Evolutionary conservation across 345 rosid genomes (phyloP), one percentile per base, ranked within the genome.

Genomic region (Brassica cretica): DNA sequence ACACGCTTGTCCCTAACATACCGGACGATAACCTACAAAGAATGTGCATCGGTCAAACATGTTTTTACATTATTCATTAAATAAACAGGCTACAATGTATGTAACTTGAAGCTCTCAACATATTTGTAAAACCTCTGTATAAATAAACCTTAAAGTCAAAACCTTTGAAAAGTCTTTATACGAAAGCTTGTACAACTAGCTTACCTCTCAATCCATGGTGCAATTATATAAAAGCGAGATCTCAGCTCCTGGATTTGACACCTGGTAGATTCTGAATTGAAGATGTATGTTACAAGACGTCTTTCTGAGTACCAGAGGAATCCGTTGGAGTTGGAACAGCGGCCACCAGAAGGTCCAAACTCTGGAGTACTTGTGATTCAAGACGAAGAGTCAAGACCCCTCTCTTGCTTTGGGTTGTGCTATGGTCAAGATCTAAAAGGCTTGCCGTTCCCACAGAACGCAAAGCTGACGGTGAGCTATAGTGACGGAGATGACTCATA

Each of bases 351-450:
- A 33, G 87, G 86, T 71, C 89, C 88, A 2, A 82, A 85, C 63
- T 86, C 88, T 1, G 95, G 90, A 2, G 56, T 85, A 51, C 41
- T 90, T 15, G 80, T 86, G 0, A 84, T 90, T 67, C 83, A 72
- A 72, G 92, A 88, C 6, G 86, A 90, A 76, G 92, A 87, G 73
- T 81, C 88, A 4, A 73, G 70, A 18, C 75, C 84, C 1, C 83
- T 85, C 24, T 80, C 81, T 67, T 88, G 84, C 71, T 88, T 81
- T 15, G 93, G 91, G 3, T 21, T 33, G 14, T 86, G 83, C n/a
- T 71, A 76, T 5, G 71, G 51, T 2, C 6, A 3, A 32, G 9
- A 1, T 5, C 80, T 69, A 10, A 46, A 44, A 69, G 56, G 74
- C 70, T 62, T 81, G 77, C 72, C 59, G 0, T 70, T 77, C 9